Evolutionary conservation across 192 early-diverging fungal genomes (phyloP).

Genomic region (Jimgerdemannia flammicorona): DNA sequence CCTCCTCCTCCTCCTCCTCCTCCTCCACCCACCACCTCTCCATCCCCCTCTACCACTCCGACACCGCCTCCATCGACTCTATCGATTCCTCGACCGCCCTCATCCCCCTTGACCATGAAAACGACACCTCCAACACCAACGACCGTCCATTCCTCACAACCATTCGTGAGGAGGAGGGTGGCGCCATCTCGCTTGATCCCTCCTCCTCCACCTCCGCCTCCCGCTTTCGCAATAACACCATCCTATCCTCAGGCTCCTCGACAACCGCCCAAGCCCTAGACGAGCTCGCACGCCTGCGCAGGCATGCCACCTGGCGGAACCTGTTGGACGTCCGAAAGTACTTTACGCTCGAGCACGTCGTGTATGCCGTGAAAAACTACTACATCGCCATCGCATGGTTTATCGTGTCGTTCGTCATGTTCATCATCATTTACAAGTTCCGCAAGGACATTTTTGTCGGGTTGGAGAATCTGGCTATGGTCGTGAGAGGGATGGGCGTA

Average conservation of each 20-base stretch:
- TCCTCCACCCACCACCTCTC: background rate
- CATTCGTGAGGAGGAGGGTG: background rate
- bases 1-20: slow-evolving; percentile 1
- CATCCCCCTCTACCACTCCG: background rate
- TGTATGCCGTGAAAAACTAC: slow-evolving; percentile 1
- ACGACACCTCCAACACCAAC: background rate
- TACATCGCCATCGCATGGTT: slow-evolving; percentile 20
- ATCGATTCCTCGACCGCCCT: slow-evolving; percentile 4
- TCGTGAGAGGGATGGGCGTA: slow-evolving; percentile 33
- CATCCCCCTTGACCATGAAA: background rate
- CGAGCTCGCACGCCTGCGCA: background rate
- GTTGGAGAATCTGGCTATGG: slow-evolving; percentile 32
- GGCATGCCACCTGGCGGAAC: background rate
- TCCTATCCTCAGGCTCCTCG: slow-evolving; percentile 9
- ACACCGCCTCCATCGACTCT: background rate
- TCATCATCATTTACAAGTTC: slow-evolving; percentile 24
- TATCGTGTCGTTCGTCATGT: slow-evolving; percentile 21
- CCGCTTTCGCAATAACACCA: slow-evolving; percentile 6
- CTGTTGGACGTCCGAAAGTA: background rate
- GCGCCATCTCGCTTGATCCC: background rate
- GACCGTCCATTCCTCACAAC: background rate
- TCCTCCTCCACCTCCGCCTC: background rate
- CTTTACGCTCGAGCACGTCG: background rate
- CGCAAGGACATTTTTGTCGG: slow-evolving; percentile 33
- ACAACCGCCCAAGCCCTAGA: background rate